These are phyloP conservation scores for Buddleja alternifolia DNA, from an alignment of 257 asterid species.

Conservation along the genomic window DNA sequence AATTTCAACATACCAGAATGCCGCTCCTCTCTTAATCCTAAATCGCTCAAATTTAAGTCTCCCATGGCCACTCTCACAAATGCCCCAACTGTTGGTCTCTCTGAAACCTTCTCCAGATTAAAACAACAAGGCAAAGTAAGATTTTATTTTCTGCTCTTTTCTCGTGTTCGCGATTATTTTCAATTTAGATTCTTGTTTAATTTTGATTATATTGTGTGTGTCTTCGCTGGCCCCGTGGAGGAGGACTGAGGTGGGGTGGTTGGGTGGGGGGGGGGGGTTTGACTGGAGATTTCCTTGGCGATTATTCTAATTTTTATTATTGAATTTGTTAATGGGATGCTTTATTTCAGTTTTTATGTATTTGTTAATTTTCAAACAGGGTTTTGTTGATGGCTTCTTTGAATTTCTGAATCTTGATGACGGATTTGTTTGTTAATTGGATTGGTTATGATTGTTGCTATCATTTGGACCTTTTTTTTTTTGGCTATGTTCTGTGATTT, in stretches of 20 bases:
- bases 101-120: slow-evolving; percentile 49
- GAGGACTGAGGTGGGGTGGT: too few relatives aligned
- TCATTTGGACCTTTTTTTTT: background rate
- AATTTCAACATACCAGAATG: background rate
- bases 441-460: slow-evolving; percentile 4
- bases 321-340: background rate
- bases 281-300: too few relatives aligned
- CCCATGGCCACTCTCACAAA: slow-evolving; percentile 45
- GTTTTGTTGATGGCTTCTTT: background rate
- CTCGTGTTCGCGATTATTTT: too few relatives aligned
- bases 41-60: slow-evolving; percentile 29
- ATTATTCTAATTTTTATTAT: background rate
- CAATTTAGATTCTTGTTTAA: background rate
- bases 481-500: background rate
- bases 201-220: too few relatives aligned
- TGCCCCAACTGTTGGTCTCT: slow-evolving; percentile 39
- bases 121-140: slow-evolving; percentile 53
- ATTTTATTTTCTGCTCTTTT: background rate
- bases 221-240: too few relatives aligned
- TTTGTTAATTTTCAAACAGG: slow-evolving; percentile 2
- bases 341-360: background rate
- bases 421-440: slow-evolving; percentile 7
- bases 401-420: background rate
- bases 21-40: background rate
- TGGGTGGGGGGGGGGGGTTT: too few relatives aligned